Evolutionary conservation across 2,329 filamentous ascomycete genomes (phyloP).

Genomic region (Tolypocladium sp.): DNA sequence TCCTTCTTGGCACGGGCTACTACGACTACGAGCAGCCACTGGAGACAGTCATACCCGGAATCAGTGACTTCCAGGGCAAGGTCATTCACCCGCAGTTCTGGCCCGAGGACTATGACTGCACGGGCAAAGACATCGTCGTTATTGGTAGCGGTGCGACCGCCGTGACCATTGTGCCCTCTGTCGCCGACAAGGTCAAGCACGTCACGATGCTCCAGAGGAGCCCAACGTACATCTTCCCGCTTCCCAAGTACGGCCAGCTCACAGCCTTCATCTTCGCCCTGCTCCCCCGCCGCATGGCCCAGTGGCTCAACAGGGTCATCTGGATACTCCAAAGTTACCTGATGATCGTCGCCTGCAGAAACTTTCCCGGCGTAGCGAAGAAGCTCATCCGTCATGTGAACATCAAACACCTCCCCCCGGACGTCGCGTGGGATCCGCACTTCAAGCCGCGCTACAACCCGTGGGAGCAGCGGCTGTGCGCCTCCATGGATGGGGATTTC

Average conservation of each 20-base stretch:
- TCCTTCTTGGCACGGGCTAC: constrained; percentile 51
- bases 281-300: constrained; percentile 33
- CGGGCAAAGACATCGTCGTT: constrained; percentile 53
- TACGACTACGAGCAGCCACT: constrained; percentile 59
- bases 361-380: constrained; percentile 36
- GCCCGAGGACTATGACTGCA: constrained; percentile 57
- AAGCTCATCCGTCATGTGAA: constrained; percentile 32
- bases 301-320: constrained; percentile 35
- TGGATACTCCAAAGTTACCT: constrained; percentile 34
- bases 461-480: constrained; percentile 62
- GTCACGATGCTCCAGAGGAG: constrained; percentile 65
- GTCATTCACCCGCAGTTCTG: constrained; percentile 67
- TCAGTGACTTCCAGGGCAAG: constrained; percentile 25
- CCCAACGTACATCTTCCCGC: constrained; percentile 49
- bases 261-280: constrained; percentile 24
- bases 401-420: constrained; percentile 34
- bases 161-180: constrained; percentile 53
- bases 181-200: constrained; percentile 46
- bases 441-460: constrained; percentile 47
- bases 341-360: constrained; percentile 36
- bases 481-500: constrained; percentile 38
- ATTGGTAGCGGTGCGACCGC: constrained; percentile 62
- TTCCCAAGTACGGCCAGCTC: constrained; percentile 33
- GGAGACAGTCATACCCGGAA: constrained; percentile 34
- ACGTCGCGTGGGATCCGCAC: constrained; percentile 41